Evolutionary conservation across 2,329 filamentous ascomycete genomes (phyloP).

Genomic region (Alternaria sp.): DNA sequence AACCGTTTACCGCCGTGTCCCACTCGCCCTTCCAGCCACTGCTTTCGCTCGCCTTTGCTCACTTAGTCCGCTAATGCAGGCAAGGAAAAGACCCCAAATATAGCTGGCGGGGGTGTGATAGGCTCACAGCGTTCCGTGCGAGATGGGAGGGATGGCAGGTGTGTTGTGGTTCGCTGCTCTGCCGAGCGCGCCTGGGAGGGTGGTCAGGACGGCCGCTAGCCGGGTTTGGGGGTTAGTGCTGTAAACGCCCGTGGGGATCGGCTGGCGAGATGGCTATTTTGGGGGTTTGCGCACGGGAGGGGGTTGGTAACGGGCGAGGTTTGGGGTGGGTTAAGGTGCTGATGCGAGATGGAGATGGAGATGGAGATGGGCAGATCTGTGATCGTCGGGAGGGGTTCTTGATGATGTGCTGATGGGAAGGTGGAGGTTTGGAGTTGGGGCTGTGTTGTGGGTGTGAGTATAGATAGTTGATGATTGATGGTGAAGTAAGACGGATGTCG

Average conservation of each 20-base stretch:
- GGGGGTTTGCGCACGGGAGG: not conserved
- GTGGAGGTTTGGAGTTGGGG: not conserved
- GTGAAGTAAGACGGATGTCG: not conserved
- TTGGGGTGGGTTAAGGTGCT: not conserved
- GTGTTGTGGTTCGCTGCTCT: constrained; percentile 17
- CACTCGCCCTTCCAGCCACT: constrained; percentile 6
- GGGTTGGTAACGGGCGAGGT: not conserved
- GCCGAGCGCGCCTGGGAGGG: constrained; percentile 18
- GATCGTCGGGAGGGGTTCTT: not conserved
- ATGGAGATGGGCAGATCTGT: not conserved
- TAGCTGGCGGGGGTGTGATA: constrained; percentile 17
- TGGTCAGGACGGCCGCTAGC: not conserved
- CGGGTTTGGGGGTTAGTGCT: not conserved
- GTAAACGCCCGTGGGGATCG: constrained; percentile 4
- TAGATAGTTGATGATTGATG: not conserved
- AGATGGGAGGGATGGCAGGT: not conserved
- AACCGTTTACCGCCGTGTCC: constrained; percentile 16
- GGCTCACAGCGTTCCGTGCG: not conserved
- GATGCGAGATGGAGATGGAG: not conserved
- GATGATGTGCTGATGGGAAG: not conserved
- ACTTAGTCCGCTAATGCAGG: not conserved
- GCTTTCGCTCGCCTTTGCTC: not conserved
- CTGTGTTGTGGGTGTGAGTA: not conserved
- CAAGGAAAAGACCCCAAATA: constrained; percentile 25
- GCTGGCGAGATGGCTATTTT: constrained; percentile 5